phyloP scores from a whole-genome alignment of 1,284 basidiomycete species.

The Phaffia rhodozyma region DNA sequence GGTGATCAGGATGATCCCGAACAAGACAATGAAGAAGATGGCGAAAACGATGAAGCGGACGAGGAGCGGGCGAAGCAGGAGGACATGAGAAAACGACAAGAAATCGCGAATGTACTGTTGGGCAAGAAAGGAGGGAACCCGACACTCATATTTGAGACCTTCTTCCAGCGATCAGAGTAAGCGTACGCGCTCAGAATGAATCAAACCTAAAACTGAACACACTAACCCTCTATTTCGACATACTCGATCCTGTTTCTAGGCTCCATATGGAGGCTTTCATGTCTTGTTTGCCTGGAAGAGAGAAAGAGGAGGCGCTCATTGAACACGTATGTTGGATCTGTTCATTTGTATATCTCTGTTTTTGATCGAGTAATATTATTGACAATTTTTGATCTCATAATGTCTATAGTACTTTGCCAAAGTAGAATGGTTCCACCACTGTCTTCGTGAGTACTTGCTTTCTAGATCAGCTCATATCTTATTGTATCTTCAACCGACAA shows the following conservation, averaged over 20 bases:
- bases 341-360: neutral
- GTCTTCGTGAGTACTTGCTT: conserved; percentile 22
- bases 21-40: no score
- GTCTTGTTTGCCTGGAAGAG: conserved; percentile 30
- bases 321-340: conserved; percentile 25
- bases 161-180: conserved; percentile 15
- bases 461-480: neutral
- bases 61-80: neutral
- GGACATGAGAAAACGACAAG: neutral
- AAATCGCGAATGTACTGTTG: neutral
- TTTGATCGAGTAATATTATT: neutral
- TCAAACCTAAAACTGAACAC: no score
- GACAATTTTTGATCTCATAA: neutral
- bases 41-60: neutral
- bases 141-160: conserved; percentile 3
- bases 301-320: conserved; percentile 33
- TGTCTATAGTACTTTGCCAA: conserved; percentile 6
- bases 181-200: neutral
- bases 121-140: neutral
- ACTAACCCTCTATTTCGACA: neutral
- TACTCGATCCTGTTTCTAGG: neutral
- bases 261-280: conserved; percentile 31
- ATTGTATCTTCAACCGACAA: neutral
- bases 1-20: no score
- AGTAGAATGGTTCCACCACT: conserved; percentile 37